Evolutionary conservation across 257 asterid genomes (phyloP), one percentile per base, ranked within the genome.

Genomic region (Thymus mandschuricus): DNA sequence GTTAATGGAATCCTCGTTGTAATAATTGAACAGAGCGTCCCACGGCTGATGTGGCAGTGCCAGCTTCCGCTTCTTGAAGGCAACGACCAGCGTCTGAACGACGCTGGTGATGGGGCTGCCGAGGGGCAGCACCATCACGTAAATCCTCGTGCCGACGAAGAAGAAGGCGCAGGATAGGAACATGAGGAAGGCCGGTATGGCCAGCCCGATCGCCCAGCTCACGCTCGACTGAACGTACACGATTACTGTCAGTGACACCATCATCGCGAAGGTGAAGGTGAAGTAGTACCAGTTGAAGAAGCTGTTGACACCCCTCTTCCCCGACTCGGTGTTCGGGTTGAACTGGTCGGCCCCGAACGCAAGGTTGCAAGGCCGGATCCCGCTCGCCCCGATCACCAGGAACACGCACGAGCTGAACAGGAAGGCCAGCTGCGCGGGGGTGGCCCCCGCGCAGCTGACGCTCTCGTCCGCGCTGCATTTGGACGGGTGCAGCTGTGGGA

Each of bases 291-390:
- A 82, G 45, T 82, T 85, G 76, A 85, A 85, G 81, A 85, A 85
- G 66, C 85, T 82, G 31, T 82, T 82, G 60, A 78, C 78, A 2
- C 87, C 82, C 78, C 64, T 63, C 31, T 72, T 73, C 1, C 89
- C 89, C 0, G 87, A 78, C 0, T 82, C 84, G 3, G 87, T 78
- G 2, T 78, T 78, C 45, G 87, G 87, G 52, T 85, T 78, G 60
- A 85, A 85, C 55, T 85, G 89, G 44, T 85, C 89, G 0, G 87
- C 89, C 1, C 89, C 89, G 29, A 85, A 85, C 3, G 89, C 85
- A 5, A 85, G 64, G 38, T 85, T 85, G 50, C 89, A 85, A 0
- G 89, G 89, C 73, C 89, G 65, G 8, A 85, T 85, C 27, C 89
- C 89, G 11, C 89, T 85, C 2, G 89, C 85, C 0, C 89, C 87